phyloP scores from a whole-genome alignment of 306 rosid genomes.

The Lathyrus tuberosus region DNA sequence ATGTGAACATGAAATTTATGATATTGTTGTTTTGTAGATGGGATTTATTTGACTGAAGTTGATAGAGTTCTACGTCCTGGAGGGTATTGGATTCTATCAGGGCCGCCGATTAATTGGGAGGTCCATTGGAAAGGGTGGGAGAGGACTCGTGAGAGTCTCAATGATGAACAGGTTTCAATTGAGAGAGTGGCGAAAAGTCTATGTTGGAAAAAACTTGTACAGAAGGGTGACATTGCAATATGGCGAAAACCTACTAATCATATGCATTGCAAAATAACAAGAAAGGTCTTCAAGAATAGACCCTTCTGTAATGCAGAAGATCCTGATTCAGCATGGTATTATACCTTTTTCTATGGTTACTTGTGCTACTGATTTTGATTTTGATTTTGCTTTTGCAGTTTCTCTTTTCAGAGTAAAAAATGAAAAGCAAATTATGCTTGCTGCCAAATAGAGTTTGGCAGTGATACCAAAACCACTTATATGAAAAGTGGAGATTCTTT shows the following conservation, averaged over 20 bases:
- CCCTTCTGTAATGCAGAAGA: slow-evolving; percentile 66
- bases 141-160: slow-evolving; percentile 66
- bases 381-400: slow-evolving; percentile 31
- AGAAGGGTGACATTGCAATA: slow-evolving; percentile 77
- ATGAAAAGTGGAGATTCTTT: slow-evolving; percentile 39
- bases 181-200: slow-evolving; percentile 81
- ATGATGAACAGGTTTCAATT: slow-evolving; percentile 64
- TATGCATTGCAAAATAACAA: slow-evolving; percentile 61
- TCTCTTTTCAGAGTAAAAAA: slow-evolving; percentile 1
- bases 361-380: slow-evolving; percentile 2
- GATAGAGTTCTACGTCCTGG: slow-evolving; percentile 88
- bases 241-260: slow-evolving; percentile 94
- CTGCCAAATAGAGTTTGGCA: slow-evolving; percentile 41
- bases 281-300: slow-evolving; percentile 74
- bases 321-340: slow-evolving; percentile 87
- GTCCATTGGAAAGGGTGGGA: slow-evolving; percentile 85
- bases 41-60: slow-evolving; percentile 75
- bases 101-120: slow-evolving; percentile 96
- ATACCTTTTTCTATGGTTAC: not conserved
- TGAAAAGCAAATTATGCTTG: slow-evolving; percentile 38
- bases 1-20: not conserved
- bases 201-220: slow-evolving; percentile 85
- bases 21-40: slow-evolving; percentile 55
- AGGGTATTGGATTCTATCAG: slow-evolving; percentile 96
- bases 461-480: slow-evolving; percentile 71